These are phyloP conservation scores for Oryza officinalis DNA, from an alignment of 176 grass and related monocot species.

Conservation along the genomic window DNA sequence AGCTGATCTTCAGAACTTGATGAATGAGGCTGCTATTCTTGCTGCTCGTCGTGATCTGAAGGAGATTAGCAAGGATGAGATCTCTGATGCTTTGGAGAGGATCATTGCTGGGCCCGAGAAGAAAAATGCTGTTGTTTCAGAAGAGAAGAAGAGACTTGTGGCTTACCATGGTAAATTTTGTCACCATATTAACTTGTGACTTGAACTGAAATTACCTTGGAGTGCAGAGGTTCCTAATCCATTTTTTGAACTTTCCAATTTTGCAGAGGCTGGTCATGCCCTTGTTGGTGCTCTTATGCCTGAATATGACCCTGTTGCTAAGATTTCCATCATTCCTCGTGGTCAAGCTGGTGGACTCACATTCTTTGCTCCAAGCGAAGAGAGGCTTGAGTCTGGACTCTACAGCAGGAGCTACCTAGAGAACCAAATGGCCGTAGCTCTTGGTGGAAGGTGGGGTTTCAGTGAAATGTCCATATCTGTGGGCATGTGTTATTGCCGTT, in stretches of 20 bases:
- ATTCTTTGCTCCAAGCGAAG: slow-evolving; percentile 97
- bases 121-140: slow-evolving; percentile 97
- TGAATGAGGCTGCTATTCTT: slow-evolving; percentile 98
- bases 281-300: slow-evolving; percentile 97
- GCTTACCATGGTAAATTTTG: slow-evolving; percentile 83
- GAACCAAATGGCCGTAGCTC: slow-evolving; percentile 99
- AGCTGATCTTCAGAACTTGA: slow-evolving; percentile 96
- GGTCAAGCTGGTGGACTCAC: slow-evolving; percentile 94
- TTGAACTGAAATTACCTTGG: background rate
- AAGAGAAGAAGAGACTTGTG: slow-evolving; percentile 90
- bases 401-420: slow-evolving; percentile 97
- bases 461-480: background rate
- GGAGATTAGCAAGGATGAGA: slow-evolving; percentile 99
- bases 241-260: slow-evolving; percentile 8
- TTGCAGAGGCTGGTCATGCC: slow-evolving; percentile 93
- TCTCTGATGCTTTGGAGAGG: slow-evolving; percentile 95
- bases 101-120: slow-evolving; percentile 99
- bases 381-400: slow-evolving; percentile 87
- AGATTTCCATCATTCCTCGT: slow-evolving; percentile 97
- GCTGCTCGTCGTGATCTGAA: slow-evolving; percentile 93
- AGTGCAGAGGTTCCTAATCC: background rate
- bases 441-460: slow-evolving; percentile 77
- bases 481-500: background rate
- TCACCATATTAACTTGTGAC: background rate
- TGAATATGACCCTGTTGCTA: slow-evolving; percentile 94